Conservation (phyloP, 495 filamentous ascomycete genomes). For the Aspergillus kassunensis region DNA sequence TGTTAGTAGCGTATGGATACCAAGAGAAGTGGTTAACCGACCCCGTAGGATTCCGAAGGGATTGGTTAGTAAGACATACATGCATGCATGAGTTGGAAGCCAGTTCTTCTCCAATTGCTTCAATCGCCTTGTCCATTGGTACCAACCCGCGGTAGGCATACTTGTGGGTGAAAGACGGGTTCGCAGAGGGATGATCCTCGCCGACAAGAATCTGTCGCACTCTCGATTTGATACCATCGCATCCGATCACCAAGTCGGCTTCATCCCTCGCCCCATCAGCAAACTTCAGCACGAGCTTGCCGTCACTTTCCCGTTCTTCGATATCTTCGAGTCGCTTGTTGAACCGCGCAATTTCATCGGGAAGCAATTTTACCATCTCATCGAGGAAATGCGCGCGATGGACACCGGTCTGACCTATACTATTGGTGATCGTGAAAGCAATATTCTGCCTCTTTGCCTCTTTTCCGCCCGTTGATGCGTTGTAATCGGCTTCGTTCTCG, state of each 20-base stretch:
- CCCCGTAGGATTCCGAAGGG: no score
- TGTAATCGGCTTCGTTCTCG: constrained; percentile 6
- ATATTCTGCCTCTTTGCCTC: constrained; percentile 15
- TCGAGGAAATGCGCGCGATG: constrained; percentile 50
- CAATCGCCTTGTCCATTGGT: constrained; percentile 47
- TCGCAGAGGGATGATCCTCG: constrained; percentile 27
- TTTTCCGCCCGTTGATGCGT: neutral
- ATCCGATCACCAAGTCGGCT: constrained; percentile 49
- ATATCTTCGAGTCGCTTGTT: constrained; percentile 33
- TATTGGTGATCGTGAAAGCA: constrained; percentile 24
- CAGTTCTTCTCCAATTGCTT: constrained; percentile 44
- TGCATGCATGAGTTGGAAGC: constrained; percentile 42
- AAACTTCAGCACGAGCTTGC: constrained; percentile 27
- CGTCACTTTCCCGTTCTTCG: constrained; percentile 19
- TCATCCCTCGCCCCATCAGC: constrained; percentile 29
- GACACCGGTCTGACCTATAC: constrained; percentile 33
- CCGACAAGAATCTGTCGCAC: constrained; percentile 42
- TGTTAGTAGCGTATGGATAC: neutral
- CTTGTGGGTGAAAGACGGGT: constrained; percentile 45
- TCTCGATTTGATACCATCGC: constrained; percentile 56
- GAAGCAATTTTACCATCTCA: constrained; percentile 44
- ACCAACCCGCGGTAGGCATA: constrained; percentile 50
- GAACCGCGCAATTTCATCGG: constrained; percentile 38
- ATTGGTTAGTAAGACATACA: constrained; percentile 11
- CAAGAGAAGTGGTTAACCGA: no score